Evolutionary conservation across 116 monocot species (phyloP).

Genomic region (Posidonia oceanica): DNA sequence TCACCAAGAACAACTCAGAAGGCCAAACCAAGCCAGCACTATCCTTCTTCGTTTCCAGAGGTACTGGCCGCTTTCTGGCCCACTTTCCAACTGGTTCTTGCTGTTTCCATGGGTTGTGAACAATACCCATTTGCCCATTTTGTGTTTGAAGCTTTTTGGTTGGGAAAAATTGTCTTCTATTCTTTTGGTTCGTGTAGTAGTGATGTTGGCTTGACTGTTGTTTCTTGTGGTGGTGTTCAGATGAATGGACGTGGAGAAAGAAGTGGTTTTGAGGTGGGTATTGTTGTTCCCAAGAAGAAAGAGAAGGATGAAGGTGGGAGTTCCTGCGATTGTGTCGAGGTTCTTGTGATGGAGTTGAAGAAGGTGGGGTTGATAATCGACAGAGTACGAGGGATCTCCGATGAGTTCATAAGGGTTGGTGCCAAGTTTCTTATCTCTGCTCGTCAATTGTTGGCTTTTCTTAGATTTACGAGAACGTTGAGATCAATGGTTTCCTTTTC

Average conservation of each 20-base stretch:
- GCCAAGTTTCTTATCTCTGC: not conserved
- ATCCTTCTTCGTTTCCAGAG: too few relatives aligned
- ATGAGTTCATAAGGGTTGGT: constrained; percentile 75
- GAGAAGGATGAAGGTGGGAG: constrained; percentile 2
- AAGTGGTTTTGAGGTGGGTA: constrained; percentile 31
- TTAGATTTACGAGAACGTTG: too few relatives aligned
- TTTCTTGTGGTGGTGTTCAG: constrained; percentile 3
- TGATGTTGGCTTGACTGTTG: not conserved
- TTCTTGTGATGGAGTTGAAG: constrained; percentile 51
- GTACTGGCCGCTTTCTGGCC: too few relatives aligned
- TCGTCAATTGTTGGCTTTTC: too few relatives aligned
- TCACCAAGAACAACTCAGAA: too few relatives aligned
- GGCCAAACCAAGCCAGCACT: too few relatives aligned
- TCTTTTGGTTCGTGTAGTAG: not conserved
- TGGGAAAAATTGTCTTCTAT: too few relatives aligned
- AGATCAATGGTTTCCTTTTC: too few relatives aligned
- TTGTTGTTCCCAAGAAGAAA: constrained; percentile 44
- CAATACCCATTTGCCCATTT: too few relatives aligned
- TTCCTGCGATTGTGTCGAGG: constrained; percentile 43
- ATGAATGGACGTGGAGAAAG: constrained; percentile 26
- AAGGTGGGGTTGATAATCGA: constrained; percentile 56
- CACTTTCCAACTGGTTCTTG: too few relatives aligned
- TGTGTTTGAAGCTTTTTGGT: too few relatives aligned
- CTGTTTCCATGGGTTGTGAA: too few relatives aligned
- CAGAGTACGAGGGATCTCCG: constrained; percentile 56